Evolutionary conservation across 1,284 basidiomycete species (phyloP).

Genomic region (Hymenochaete sp.): DNA sequence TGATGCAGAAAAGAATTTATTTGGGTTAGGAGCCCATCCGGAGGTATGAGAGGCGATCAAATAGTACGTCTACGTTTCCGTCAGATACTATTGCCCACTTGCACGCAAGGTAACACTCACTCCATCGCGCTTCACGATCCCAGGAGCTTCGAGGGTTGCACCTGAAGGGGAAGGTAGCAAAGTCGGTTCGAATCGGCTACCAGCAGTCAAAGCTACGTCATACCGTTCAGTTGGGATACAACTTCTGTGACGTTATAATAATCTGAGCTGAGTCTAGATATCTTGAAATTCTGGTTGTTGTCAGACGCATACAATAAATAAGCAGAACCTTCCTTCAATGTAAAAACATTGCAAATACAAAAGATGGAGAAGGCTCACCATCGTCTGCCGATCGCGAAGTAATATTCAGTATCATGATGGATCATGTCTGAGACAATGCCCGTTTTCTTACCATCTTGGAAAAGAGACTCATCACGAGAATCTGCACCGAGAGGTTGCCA

Average conservation of each 20-base stretch:
- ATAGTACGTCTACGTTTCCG: constrained; percentile 39
- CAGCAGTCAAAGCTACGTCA: constrained; percentile 14
- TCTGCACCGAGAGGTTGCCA: constrained; percentile 52
- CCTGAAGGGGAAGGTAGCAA: constrained; percentile 26
- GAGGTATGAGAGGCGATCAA: constrained; percentile 54
- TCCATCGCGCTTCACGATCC: constrained; percentile 49
- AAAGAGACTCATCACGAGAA: constrained; percentile 52
- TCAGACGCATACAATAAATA: constrained; percentile 59
- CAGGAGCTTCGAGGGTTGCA: constrained; percentile 52
- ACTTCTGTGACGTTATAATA: constrained; percentile 49
- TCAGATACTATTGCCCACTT: neutral
- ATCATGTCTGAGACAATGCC: neutral
- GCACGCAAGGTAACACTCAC: constrained; percentile 25
- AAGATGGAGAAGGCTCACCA: constrained; percentile 38
- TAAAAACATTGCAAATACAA: constrained; percentile 29
- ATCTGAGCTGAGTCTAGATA: constrained; percentile 44
- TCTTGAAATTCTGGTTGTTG: constrained; percentile 64
- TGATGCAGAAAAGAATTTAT: constrained; percentile 47
- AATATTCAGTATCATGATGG: constrained; percentile 8
- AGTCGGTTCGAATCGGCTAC: neutral
- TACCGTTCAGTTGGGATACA: constrained; percentile 40
- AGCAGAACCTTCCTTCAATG: constrained; percentile 28
- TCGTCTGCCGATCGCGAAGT: constrained; percentile 27
- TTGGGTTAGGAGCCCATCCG: constrained; percentile 54
- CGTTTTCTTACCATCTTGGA: constrained; percentile 42